Conservation (phyloP, 169 alveolate genomes). For the Plasmodium inui region DNA sequence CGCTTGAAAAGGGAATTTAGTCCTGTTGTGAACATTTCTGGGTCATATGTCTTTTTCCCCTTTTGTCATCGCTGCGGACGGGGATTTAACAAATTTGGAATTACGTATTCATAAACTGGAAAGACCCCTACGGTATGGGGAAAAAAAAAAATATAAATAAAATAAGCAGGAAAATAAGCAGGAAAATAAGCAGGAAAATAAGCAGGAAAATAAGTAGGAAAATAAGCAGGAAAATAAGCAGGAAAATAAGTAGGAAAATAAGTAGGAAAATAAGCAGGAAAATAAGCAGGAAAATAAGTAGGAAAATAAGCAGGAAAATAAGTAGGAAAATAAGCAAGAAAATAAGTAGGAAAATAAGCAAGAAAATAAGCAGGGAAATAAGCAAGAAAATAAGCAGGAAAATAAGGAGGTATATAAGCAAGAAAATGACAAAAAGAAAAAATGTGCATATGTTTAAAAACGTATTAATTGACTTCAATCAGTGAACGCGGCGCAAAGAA, state of each 20-base stretch:
- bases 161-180: not conserved
- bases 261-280: too few relatives aligned
- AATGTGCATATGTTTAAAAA: not conserved
- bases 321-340: too few relatives aligned
- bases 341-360: not conserved
- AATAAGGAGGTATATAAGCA: too few relatives aligned
- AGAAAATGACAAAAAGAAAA: not conserved
- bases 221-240: not conserved
- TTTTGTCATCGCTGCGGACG: not conserved
- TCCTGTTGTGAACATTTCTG: not conserved
- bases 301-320: not conserved
- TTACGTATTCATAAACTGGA: not conserved
- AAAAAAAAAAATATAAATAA: not conserved
- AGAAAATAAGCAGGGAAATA: not conserved
- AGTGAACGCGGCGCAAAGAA: not conserved
- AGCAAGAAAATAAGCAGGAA: too few relatives aligned
- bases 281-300: not conserved
- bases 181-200: not conserved
- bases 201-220: not conserved
- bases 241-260: not conserved
- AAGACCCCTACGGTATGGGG: not conserved
- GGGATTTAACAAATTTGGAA: not conserved
- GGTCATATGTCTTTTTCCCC: conserved; percentile 10
- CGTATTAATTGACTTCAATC: not conserved
- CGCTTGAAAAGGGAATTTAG: not conserved